phyloP scores from a whole-genome alignment of 2,329 filamentous ascomycete species.

The Cercospora brassicicola region DNA sequence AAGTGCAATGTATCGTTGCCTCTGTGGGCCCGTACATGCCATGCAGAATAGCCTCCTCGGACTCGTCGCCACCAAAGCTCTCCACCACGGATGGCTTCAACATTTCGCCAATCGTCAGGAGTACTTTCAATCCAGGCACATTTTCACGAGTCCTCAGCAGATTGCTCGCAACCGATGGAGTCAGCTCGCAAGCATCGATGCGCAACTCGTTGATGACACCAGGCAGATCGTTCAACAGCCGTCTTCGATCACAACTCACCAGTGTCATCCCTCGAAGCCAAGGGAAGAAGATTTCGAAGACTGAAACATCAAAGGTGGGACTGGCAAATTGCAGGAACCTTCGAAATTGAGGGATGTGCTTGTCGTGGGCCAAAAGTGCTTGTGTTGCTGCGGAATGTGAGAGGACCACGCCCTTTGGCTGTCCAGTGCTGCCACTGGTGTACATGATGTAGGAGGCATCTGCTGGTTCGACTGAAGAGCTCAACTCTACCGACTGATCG shows the following conservation, averaged over 20 bases:
- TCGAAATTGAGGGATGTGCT: conserved; percentile 70
- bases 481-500: background rate
- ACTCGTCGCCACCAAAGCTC: conserved; percentile 68
- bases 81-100: conserved; percentile 72
- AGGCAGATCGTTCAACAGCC: conserved; percentile 74
- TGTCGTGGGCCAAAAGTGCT: conserved; percentile 76
- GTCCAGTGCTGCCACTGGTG: conserved; percentile 85
- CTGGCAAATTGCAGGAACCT: conserved; percentile 90
- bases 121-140: conserved; percentile 66
- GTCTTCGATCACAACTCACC: conserved; percentile 66
- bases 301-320: conserved; percentile 89
- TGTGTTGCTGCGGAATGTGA: conserved; percentile 80
- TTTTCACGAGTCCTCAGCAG: conserved; percentile 66
- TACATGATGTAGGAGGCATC: conserved; percentile 84
- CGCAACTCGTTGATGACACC: conserved; percentile 62
- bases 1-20: conserved; percentile 84
- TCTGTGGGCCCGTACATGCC: conserved; percentile 96
- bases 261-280: conserved; percentile 72
- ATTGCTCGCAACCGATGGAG: conserved; percentile 80
- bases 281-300: conserved; percentile 94
- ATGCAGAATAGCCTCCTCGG: conserved; percentile 67
- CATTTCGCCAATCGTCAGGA: conserved; percentile 93
- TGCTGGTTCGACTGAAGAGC: conserved; percentile 9
- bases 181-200: conserved; percentile 84
- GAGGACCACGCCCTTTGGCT: conserved; percentile 81